Evolutionary conservation across 345 rosid genomes (phyloP), one percentile per base, ranked within the genome.

Genomic region (Syzygium aromaticum): DNA sequence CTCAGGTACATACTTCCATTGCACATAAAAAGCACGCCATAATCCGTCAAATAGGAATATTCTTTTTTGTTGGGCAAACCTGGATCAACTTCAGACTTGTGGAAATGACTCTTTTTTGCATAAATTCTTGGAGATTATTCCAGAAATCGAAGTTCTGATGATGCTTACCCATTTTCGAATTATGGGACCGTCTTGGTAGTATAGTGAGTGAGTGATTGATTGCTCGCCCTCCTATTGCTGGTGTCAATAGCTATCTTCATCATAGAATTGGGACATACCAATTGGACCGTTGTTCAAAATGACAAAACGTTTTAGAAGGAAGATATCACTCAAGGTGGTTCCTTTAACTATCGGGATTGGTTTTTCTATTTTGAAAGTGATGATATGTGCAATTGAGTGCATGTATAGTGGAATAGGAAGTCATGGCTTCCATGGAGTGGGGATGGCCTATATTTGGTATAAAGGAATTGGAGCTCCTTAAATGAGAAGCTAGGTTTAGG

Each of bases 1-100:
- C 91, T 87, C 98, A 93, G 98, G 99, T 95, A 46, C 87, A 67
- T 85, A 59, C 49, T 87, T 87, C 52, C 43, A 49, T 86, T 5
- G 28, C 77, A 3, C 82, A 6, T 59, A 54, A 15, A n/a, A 23
- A 28, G 5, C 27, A 49, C 51, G 43, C 9, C 51, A 28, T 84
- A 30, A 14, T 46, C 40, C 28, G 6, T 57, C 78, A 63, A 38
- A 28, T 78, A 86, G 53, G 82, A 30, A 40, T 43, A 53, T 10
- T 38, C n/a, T 57, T 61, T 63, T 87, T 63, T 87, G 54, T 27
- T 53, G 17, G 7, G 11, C 17, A 78, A 38, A 85, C 53, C 82
- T 73, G 80, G 49, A 73, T 73, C 1, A 49, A 19, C 80, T 73
- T 38, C 80, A 33, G 49, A 33, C 49, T 73, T 73, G 80, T 33